Evolutionary conservation across 495 filamentous ascomycete species (phyloP).

Genomic region (Neurospora sp.): DNA sequence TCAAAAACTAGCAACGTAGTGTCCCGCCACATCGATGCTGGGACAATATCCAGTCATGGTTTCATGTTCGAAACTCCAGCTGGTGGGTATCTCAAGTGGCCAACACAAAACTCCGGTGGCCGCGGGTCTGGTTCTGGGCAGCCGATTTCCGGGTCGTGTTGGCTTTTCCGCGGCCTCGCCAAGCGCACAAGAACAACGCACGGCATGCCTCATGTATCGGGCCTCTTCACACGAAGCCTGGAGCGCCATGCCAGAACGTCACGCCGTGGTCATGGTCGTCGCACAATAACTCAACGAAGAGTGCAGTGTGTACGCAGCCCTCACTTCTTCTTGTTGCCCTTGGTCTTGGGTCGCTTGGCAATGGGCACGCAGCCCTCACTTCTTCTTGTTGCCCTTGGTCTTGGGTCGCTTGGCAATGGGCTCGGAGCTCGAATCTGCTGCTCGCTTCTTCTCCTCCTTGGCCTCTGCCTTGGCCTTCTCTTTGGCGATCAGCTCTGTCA

Average conservation of each 20-base stretch:
- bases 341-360: conserved; percentile 18
- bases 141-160: background rate
- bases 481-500: conserved; percentile 36
- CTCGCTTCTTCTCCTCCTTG: conserved; percentile 30
- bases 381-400: conserved; percentile 22
- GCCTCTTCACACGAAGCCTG: background rate
- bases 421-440: conserved; percentile 19
- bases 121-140: background rate
- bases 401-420: conserved; percentile 16
- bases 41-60: background rate
- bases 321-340: conserved; percentile 20
- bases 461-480: conserved; percentile 34
- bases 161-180: background rate
- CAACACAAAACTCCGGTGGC: background rate
- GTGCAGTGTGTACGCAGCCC: background rate
- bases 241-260: background rate
- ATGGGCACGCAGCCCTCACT: conserved; percentile 7
- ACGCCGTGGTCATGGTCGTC: background rate
- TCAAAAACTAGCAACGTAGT: background rate
- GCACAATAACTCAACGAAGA: background rate
- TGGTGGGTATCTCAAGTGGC: background rate
- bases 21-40: background rate
- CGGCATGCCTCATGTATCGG: background rate
- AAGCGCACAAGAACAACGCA: background rate
- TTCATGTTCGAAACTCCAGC: background rate